Evolutionary conservation across 2,329 filamentous ascomycete species (phyloP).

Genomic region (Calonectria pseudoturangicola): DNA sequence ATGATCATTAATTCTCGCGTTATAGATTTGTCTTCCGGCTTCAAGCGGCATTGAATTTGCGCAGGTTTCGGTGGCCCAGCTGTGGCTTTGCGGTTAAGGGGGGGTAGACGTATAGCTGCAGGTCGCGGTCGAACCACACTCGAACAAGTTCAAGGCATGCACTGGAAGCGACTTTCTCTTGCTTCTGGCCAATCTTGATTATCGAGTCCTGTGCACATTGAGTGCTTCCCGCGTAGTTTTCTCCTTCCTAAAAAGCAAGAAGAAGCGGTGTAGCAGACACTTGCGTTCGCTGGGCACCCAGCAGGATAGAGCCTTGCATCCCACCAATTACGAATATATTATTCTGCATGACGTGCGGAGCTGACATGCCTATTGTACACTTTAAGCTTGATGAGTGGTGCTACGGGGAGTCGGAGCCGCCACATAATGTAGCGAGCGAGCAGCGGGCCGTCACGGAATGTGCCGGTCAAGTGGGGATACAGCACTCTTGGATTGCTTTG

Average conservation of each 20-base stretch:
- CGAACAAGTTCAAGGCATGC: neutral
- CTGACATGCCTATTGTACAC: slow-evolving; percentile 1
- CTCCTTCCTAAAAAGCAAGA: neutral
- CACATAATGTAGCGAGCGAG: neutral
- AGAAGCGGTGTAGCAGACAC: slow-evolving; percentile 1
- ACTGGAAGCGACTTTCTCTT: neutral
- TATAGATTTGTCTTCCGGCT: neutral
- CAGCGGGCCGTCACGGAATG: slow-evolving; percentile 19
- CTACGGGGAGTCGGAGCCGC: slow-evolving; percentile 1
- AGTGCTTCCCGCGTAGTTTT: neutral
- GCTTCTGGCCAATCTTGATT: neutral
- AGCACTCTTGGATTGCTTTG: neutral
- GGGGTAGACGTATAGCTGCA: neutral
- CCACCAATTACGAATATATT: neutral
- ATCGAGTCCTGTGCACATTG: neutral
- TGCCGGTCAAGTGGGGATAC: neutral
- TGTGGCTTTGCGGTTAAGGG: neutral
- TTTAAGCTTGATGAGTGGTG: neutral
- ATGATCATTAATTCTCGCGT: neutral
- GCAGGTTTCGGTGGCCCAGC: neutral
- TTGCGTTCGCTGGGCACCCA: neutral
- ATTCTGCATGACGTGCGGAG: slow-evolving; percentile 21
- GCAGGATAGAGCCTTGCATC: neutral
- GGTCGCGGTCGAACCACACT: neutral
- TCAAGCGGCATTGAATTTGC: neutral